Conservation (phyloP, 179 eudicot genomes). For the Monotropa hypopitys region DNA sequence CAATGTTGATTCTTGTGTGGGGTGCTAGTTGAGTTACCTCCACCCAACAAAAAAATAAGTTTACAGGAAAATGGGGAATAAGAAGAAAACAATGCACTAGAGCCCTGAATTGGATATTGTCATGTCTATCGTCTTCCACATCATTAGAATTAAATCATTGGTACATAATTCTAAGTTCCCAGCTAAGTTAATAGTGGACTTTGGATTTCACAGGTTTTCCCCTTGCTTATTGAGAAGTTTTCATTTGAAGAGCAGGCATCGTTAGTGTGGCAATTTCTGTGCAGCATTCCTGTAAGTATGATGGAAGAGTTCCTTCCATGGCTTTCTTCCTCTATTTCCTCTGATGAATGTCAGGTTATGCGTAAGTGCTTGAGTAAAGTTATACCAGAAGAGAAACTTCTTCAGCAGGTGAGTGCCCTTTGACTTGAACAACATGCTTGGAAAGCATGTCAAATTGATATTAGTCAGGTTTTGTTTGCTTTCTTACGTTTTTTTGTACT, state of each 20-base stretch:
- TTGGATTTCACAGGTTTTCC: constrained; percentile 52
- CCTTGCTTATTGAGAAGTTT: constrained; percentile 75
- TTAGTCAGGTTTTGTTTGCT: neutral
- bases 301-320: constrained; percentile 93
- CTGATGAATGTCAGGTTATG: constrained; percentile 75
- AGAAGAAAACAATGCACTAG: neutral
- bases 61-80: neutral
- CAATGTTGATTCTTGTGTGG: neutral
- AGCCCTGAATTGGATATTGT: neutral
- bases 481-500: constrained; percentile 7
- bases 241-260: constrained; percentile 91
- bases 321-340: constrained; percentile 72
- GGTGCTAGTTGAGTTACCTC: neutral
- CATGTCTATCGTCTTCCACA: neutral
- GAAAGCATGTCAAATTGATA: neutral
- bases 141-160: neutral
- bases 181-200: neutral
- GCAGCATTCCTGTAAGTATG: constrained; percentile 93
- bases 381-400: constrained; percentile 70
- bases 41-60: neutral
- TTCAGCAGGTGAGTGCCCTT: constrained; percentile 55
- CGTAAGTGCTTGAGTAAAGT: constrained; percentile 63
- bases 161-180: neutral
- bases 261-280: constrained; percentile 79
- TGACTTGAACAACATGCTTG: neutral